Base-by-base conservation (phyloP, 352 stramenopile species). In the Achlya hypogyna region DNA sequence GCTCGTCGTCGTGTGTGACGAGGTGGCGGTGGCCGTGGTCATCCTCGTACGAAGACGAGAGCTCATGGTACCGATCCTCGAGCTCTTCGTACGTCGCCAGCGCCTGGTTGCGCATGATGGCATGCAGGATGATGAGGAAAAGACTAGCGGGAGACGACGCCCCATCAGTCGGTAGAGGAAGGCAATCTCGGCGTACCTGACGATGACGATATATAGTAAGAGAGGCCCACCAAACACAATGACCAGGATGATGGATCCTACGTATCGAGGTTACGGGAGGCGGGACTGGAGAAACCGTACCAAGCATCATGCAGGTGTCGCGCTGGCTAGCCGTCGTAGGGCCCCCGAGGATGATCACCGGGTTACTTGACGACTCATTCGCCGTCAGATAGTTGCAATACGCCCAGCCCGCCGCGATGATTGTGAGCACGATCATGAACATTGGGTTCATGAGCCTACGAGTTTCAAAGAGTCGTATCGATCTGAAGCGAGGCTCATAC, bases 381-480 rank as follows among this genome's bases (percentile, higher is more conserved):
- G 31, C 53, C 25, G 53, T 62, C 12, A 62, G 31, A 32, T 62
- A 62, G 53, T 62, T 62, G 53, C 53, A 62, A 43, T 62, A 62
- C 16, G 53, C 53, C 53, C 53, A 62, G 3, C 53, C 53, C 5
- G 53, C 53, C 4, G 28, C 53, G 29, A 62, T 20, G 3, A 62
- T 18, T 14, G 53, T 62, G 10, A 62, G 31, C 4, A 62, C 29
- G 35, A 62, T 35, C 53, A 62, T 62, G n/a, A 62, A 62, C 25
- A 62, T 49, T 2, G 53, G 53, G 35, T 62, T 62, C 25, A 62
- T 20, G 16, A 62, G 53, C 22, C 53, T 62, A 62, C 38, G 38
- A 45, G n/a, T n/a, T n/a, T n/a, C 38, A 18, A 45, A 16, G 29
- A 47, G 53, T 14, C 12, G 45, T 8, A 10, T 28, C 49, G 4